Conservation (phyloP, 805 yeast species). For the Danielozyma ontarioensis region DNA sequence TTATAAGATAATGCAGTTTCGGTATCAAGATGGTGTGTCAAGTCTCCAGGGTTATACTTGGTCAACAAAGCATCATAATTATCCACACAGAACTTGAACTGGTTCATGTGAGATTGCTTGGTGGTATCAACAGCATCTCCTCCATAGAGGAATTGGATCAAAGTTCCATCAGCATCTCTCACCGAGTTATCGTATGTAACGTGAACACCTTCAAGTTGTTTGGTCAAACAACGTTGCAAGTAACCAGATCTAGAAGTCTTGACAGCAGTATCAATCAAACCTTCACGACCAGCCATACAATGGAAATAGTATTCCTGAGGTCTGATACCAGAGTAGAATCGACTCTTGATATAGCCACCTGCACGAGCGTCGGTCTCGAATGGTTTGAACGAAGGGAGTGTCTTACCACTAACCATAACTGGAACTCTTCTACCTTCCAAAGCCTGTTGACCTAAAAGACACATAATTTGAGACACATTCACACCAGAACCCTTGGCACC, state of each 20-base stretch:
- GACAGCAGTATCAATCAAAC: slow-evolving; percentile 98
- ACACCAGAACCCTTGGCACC: slow-evolving; percentile 99
- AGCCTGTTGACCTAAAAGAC: slow-evolving; percentile 98
- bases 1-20: slow-evolving; percentile 74
- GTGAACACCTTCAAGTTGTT: slow-evolving; percentile 96
- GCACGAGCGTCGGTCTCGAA: slow-evolving; percentile 97
- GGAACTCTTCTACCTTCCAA: slow-evolving; percentile 99
- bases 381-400: slow-evolving; percentile 93
- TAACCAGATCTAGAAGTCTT: slow-evolving; percentile 98
- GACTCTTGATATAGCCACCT: slow-evolving; percentile 95
- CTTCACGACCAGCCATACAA: slow-evolving; percentile 99
- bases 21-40: slow-evolving; percentile 71
- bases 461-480: slow-evolving; percentile 98
- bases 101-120: slow-evolving; percentile 88
- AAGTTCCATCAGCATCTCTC: slow-evolving; percentile 90
- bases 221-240: slow-evolving; percentile 95
- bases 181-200: slow-evolving; percentile 92
- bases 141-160: slow-evolving; percentile 93
- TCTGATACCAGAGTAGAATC: slow-evolving; percentile 95
- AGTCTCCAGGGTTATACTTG: slow-evolving; percentile 80
- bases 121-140: slow-evolving; percentile 96
- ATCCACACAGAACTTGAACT: slow-evolving; percentile 88
- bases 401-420: slow-evolving; percentile 97
- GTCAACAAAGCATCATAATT: slow-evolving; percentile 82
- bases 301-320: slow-evolving; percentile 99